Percentiles rank a stretch among this genome's conserved stretches.
Evolutionary conservation across 2,329 filamentous ascomycete genomes (phyloP).

Genomic region (Leptographium flavum): DNA sequence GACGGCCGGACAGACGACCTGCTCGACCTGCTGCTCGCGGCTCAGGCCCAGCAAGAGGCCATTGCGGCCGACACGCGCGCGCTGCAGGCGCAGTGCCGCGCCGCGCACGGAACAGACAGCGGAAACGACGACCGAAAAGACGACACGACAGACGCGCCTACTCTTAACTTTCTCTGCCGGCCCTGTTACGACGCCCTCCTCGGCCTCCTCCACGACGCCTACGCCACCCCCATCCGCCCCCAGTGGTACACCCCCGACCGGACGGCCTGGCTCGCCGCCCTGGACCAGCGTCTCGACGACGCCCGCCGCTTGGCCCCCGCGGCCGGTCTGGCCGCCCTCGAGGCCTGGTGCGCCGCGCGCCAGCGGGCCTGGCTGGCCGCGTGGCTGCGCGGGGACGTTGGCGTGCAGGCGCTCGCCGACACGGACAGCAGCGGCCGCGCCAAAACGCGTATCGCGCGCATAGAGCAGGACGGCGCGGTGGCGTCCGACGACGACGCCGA

Average conservation of each 20-base stretch:
- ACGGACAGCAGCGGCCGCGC: background rate
- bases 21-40: constrained; percentile 5
- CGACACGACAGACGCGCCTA: background rate
- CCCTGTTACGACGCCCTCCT: constrained; percentile 33
- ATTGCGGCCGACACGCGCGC: constrained; percentile 1
- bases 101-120: constrained; percentile 4
- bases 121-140: constrained; percentile 5
- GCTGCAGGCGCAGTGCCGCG: constrained; percentile 2
- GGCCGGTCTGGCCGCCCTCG: constrained; percentile 29
- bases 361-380: constrained; percentile 33
- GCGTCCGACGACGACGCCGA: too few species aligned
- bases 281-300: constrained; percentile 33
- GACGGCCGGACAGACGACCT: constrained; percentile 3
- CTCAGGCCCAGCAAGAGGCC: constrained; percentile 6
- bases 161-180: constrained; percentile 25
- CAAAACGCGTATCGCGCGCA: background rate
- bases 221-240: constrained; percentile 17
- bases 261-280: constrained; percentile 31
- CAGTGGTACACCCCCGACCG: constrained; percentile 38
- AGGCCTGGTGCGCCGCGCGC: constrained; percentile 34
- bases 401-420: background rate
- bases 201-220: constrained; percentile 28
- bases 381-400: constrained; percentile 12
- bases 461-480: background rate
- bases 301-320: constrained; percentile 25